Percentiles rank a stretch among this genome's conserved stretches.
These are phyloP conservation scores for Brassica hybrid DNA, from an alignment of 441 rosid genomes.

Conservation along the genomic window DNA sequence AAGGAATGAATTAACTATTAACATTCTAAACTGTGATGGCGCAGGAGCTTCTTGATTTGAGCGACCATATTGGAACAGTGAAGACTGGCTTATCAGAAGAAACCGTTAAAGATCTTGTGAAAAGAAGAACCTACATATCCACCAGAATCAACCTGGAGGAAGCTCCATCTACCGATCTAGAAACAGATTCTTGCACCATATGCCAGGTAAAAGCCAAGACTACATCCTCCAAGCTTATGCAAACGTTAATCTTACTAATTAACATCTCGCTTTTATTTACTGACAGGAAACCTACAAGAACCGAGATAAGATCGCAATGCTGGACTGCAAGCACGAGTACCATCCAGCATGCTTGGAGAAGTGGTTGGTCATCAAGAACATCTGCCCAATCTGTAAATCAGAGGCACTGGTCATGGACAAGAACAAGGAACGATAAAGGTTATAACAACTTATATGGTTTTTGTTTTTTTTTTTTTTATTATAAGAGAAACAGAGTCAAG, in stretches of 20 bases:
- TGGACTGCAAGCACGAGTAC: background rate
- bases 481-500: conserved; percentile 32
- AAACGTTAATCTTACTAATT: background rate
- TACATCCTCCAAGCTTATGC: background rate
- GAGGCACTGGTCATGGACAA: conserved; percentile 58
- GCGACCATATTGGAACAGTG: conserved; percentile 81
- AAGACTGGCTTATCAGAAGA: conserved; percentile 84
- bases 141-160: conserved; percentile 1
- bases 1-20: background rate
- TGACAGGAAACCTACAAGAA: conserved; percentile 9
- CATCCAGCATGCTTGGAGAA: conserved; percentile 2
- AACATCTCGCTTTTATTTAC: background rate
- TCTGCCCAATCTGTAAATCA: background rate
- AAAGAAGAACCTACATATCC: conserved; percentile 55
- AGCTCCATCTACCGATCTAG: conserved; percentile 1
- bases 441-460: conserved; percentile 25
- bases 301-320: background rate
- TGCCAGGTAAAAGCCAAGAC: background rate
- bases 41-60: conserved; percentile 91
- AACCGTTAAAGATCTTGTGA: conserved; percentile 50
- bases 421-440: conserved; percentile 28
- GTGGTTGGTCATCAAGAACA: background rate
- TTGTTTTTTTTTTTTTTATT: conserved; percentile 11
- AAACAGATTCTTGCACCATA: conserved; percentile 1
- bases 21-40: conserved; percentile 16